These are phyloP conservation scores for Mariannaea sp. DNA, from an alignment of 2,329 filamentous ascomycete species.

Conservation along the genomic window DNA sequence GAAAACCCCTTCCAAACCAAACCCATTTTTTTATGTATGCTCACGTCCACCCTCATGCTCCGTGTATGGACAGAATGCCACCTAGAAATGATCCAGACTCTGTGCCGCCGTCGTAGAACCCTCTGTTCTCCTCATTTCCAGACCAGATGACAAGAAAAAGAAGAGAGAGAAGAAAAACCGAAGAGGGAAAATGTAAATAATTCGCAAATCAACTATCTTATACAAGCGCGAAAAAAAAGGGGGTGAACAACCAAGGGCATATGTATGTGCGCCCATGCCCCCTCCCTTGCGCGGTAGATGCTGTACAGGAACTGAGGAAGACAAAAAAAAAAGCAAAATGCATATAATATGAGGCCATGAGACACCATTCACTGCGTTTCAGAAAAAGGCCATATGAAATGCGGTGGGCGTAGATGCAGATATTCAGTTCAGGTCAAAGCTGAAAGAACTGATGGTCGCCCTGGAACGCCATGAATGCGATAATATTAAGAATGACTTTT, in stretches of 20 bases:
- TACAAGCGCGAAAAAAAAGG: background rate
- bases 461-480: constrained; percentile 18
- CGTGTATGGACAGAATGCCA: constrained; percentile 3
- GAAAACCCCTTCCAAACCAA: background rate
- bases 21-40: background rate
- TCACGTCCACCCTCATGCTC: constrained; percentile 4
- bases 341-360: constrained; percentile 2
- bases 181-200: background rate
- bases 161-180: background rate
- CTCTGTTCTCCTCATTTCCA: background rate
- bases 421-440: background rate
- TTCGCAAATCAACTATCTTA: background rate
- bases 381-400: constrained; percentile 13
- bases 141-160: background rate
- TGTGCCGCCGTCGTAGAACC: background rate
- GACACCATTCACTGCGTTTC: constrained; percentile 5
- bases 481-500: background rate
- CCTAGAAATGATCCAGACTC: constrained; percentile 10
- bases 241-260: background rate
- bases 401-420: constrained; percentile 6
- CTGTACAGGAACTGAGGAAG: constrained; percentile 3
- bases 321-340: background rate
- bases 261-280: background rate
- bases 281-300: constrained; percentile 5
- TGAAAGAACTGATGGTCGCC: background rate